These are phyloP conservation scores for Pseudocohnilembus persalinus DNA, from an alignment of 169 alveolate species.

Conservation along the genomic window DNA sequence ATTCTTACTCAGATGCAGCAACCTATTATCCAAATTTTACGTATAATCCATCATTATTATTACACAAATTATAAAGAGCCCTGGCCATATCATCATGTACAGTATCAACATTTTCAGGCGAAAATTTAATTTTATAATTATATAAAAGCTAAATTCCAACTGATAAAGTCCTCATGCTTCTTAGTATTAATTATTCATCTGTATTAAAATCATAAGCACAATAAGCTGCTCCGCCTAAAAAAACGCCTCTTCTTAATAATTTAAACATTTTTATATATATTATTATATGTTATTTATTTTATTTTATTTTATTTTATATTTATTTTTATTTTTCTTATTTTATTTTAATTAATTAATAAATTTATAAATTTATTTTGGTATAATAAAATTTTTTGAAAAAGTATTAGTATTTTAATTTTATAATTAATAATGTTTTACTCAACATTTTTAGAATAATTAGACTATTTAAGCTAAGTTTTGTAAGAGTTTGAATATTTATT, in stretches of 20 bases:
- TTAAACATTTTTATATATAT: neutral
- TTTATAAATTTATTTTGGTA: neutral
- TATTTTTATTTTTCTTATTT: too few relatives aligned
- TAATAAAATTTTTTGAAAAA: too few relatives aligned
- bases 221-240: neutral
- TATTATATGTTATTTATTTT: too few relatives aligned
- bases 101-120: conserved; percentile 31
- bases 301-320: too few relatives aligned
- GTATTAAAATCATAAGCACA: conserved; percentile 14
- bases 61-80: conserved; percentile 36
- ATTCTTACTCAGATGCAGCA: conserved; percentile 39
- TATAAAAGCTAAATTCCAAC: conserved; percentile 30
- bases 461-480: too few relatives aligned
- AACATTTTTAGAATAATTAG: too few relatives aligned
- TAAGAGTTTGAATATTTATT: too few relatives aligned
- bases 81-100: conserved; percentile 41
- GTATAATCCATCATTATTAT: conserved; percentile 42
- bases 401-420: too few relatives aligned
- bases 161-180: conserved; percentile 32
- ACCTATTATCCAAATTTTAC: conserved; percentile 45
- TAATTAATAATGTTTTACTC: too few relatives aligned
- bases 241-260: neutral
- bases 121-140: conserved; percentile 33
- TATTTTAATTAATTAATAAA: too few relatives aligned
- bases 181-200: conserved; percentile 15